Evolutionary conservation across 257 asterid genomes (phyloP), one percentile per base, ranked within the genome.

Genomic region (Osmanthus fragrans): DNA sequence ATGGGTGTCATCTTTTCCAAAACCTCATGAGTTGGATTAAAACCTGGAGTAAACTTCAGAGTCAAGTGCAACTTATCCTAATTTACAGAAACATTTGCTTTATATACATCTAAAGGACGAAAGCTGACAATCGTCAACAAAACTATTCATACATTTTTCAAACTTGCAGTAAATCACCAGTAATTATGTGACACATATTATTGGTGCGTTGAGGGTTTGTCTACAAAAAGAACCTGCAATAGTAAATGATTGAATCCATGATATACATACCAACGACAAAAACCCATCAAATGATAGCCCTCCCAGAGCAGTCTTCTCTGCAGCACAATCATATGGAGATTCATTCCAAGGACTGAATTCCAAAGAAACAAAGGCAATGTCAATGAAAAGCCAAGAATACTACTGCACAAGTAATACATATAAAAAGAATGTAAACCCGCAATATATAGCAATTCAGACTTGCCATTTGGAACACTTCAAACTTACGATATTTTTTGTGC

Each of bases 251-350:
- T 25, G 67, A 74, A 70, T 34, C 78, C 80, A 51, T 60, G 45
- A 19, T 33, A 45, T 51, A 84, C 91, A 54, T 36, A 96, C 99
- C 97, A 86, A 85, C 4, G 98, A 90, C 69, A 96, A 83, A 85
- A 96, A 96, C 39, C 94, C 94, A 85, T 93, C 96, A 36, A 90
- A 80, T 56, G 98, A 86, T 72, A 96, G 88, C 75, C 99, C 94
- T 72, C 97, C 97, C 73, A 93, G 86, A 74, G 94, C 97, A 60
- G 94, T 91, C 88, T 85, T 96, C 84, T 92, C 92, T 1, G 94
- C 94, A 70, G 98, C 96, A 68, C 90, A 90, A 80, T 80, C 91
- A 70, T 92, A 93, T 70, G 97, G 99, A 76, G 95, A 92, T 86
- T 88, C 97, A 83, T 71, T 88, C 96, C 96, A 95, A 40, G 98